phyloP scores from a whole-genome alignment of 495 filamentous ascomycete species.

The Podospora pseudoanserina region DNA sequence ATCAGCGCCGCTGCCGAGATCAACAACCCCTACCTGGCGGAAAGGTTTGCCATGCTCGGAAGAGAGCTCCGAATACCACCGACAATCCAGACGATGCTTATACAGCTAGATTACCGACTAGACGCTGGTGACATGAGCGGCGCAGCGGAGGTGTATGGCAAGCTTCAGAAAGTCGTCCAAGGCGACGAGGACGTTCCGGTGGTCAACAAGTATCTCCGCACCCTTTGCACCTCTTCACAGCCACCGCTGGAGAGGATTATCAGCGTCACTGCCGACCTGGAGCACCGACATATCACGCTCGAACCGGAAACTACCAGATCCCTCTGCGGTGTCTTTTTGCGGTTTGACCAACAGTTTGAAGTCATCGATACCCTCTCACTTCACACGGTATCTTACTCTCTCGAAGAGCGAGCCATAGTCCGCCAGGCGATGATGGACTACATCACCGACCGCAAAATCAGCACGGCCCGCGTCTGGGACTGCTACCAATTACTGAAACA shows the following conservation, averaged over 20 bases:
- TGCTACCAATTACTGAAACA: slow-evolving; percentile 71
- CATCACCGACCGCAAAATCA: slow-evolving; percentile 57
- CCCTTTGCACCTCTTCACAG: slow-evolving; percentile 55
- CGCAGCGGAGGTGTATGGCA: slow-evolving; percentile 59
- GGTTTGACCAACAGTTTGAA: slow-evolving; percentile 67
- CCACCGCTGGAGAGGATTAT: slow-evolving; percentile 63
- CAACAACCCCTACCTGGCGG: slow-evolving; percentile 65
- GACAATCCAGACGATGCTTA: slow-evolving; percentile 61
- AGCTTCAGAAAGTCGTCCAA: slow-evolving; percentile 49
- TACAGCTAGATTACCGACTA: slow-evolving; percentile 73
- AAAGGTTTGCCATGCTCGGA: slow-evolving; percentile 65
- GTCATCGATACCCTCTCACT: slow-evolving; percentile 73
- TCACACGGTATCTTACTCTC: slow-evolving; percentile 59
- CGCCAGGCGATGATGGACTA: slow-evolving; percentile 61
- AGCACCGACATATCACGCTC: slow-evolving; percentile 63
- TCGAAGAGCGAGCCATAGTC: slow-evolving; percentile 60
- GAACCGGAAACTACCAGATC: slow-evolving; percentile 68
- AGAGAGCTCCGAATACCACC: slow-evolving; percentile 59
- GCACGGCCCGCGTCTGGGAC: slow-evolving; percentile 68
- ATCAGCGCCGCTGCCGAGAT: slow-evolving; percentile 68
- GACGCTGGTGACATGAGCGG: slow-evolving; percentile 64
- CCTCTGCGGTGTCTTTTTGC: slow-evolving; percentile 66
- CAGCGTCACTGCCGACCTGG: slow-evolving; percentile 69
- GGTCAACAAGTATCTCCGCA: slow-evolving; percentile 72
- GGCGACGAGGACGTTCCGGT: slow-evolving; percentile 57